Evolutionary conservation across 164 flowering plant genomes (phyloP).

Genomic region (Magnolia officinalis): DNA sequence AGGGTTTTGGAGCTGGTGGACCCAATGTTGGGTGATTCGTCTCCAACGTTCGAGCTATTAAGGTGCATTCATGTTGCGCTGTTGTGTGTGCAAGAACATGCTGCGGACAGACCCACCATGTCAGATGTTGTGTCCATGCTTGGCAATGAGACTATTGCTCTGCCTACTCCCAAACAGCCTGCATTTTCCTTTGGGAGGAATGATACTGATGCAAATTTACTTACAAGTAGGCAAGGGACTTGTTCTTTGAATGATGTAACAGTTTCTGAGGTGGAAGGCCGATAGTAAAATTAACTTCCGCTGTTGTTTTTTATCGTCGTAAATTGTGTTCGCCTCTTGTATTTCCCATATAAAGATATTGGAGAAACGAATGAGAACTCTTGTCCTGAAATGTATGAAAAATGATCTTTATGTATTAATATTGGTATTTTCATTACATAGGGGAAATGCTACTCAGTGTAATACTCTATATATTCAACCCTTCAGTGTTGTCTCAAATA

Average conservation of each 20-base stretch:
- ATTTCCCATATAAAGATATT: too few relatives aligned
- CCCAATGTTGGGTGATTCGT: not conserved
- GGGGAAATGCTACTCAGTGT: too few relatives aligned
- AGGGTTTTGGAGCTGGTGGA: conserved; percentile 9
- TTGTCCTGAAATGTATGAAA: too few relatives aligned
- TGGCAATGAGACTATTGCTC: not conserved
- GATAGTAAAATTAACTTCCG: not conserved
- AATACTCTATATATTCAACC: too few relatives aligned
- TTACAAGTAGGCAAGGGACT: not conserved
- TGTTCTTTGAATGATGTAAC: not conserved
- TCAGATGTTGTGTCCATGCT: conserved; percentile 6
- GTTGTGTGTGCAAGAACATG: conserved; percentile 18
- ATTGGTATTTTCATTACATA: too few relatives aligned
- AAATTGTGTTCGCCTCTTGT: too few relatives aligned
- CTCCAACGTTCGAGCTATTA: not conserved
- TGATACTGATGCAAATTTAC: not conserved
- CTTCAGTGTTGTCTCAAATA: too few relatives aligned
- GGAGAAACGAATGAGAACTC: too few relatives aligned
- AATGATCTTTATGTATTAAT: too few relatives aligned
- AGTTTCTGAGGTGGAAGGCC: conserved; percentile 1
- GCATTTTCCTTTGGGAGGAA: conserved; percentile 9
- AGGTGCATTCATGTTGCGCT: conserved; percentile 17
- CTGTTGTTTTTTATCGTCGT: too few relatives aligned
- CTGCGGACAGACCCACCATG: conserved; percentile 11
- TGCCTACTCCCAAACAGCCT: conserved; percentile 26